These are phyloP conservation scores for Aotearoamyces nothofagi DNA, from an alignment of 2,329 filamentous ascomycete genomes.

Conservation along the genomic window DNA sequence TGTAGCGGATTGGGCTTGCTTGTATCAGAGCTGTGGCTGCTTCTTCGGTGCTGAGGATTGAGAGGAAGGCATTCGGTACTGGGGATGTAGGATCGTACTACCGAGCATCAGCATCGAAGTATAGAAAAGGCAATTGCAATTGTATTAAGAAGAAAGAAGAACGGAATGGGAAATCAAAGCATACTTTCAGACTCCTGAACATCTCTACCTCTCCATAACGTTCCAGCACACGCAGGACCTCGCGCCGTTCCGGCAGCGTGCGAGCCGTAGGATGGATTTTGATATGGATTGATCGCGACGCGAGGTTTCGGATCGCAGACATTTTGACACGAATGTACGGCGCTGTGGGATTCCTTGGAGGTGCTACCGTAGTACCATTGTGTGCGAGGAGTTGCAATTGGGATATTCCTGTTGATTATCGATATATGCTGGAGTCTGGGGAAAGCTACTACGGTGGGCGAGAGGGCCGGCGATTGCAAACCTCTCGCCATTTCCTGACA, in stretches of 20 bases:
- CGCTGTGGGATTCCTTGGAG: too few relatives aligned
- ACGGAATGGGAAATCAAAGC: background rate
- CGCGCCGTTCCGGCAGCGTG: conserved; percentile 17
- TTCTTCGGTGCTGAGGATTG: conserved; percentile 10
- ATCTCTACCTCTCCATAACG: conserved; percentile 18
- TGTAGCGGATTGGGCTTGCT: conserved; percentile 15
- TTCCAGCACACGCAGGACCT: conserved; percentile 18
- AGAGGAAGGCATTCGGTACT: conserved; percentile 15
- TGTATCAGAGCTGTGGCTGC: conserved; percentile 10
- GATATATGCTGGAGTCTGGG: too few relatives aligned
- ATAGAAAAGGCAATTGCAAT: too few relatives aligned
- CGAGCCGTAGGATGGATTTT: conserved; percentile 15
- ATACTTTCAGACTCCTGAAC: conserved; percentile 18
- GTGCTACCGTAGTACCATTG: too few relatives aligned
- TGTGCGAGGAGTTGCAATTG: too few relatives aligned
- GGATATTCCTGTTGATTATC: too few relatives aligned
- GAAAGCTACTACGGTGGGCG: too few relatives aligned
- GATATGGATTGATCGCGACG: conserved; percentile 15
- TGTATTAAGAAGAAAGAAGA: too few relatives aligned
- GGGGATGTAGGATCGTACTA: conserved; percentile 1
- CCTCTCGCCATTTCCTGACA: too few relatives aligned
- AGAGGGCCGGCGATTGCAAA: too few relatives aligned
- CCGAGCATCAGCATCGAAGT: too few relatives aligned
- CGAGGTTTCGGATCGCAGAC: background rate
- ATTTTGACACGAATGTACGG: too few relatives aligned